Percentiles rank a stretch among this genome's conserved stretches.
Evolutionary conservation across 148 eudicot species (phyloP).

Genomic region (Rhododendron simsii): DNA sequence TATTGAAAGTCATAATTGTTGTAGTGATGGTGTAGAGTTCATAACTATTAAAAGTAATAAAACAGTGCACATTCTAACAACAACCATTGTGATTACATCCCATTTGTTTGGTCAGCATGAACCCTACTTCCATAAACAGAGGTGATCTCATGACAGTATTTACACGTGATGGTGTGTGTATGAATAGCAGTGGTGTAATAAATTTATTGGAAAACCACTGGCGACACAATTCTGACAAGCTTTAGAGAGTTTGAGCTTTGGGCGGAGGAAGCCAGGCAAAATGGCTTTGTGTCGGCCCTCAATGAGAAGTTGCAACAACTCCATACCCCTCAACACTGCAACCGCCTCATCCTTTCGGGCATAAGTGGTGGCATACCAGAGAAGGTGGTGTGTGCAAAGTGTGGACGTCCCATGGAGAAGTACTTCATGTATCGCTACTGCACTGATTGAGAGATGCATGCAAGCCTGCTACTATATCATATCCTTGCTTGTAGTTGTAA

Average conservation of each 20-base stretch:
- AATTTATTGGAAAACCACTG: background rate
- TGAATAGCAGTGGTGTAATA: too few species aligned
- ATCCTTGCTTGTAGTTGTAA: background rate
- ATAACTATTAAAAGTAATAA: too few species aligned
- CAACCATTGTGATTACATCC: too few species aligned
- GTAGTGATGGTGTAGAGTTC: too few species aligned
- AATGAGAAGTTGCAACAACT: conserved; percentile 33
- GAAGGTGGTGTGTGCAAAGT: conserved; percentile 67
- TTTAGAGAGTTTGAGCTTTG: conserved; percentile 39
- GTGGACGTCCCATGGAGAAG: conserved; percentile 79
- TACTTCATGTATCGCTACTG: conserved; percentile 91
- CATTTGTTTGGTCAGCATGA: too few species aligned
- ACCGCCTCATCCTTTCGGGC: conserved; percentile 73
- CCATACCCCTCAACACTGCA: conserved; percentile 80
- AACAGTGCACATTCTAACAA: too few species aligned
- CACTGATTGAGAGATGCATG: conserved; percentile 39
- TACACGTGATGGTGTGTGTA: too few species aligned
- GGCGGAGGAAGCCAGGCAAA: conserved; percentile 40
- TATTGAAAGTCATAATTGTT: too few species aligned
- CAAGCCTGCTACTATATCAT: background rate
- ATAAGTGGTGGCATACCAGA: conserved; percentile 45
- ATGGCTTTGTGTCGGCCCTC: conserved; percentile 58
- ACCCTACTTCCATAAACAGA: too few species aligned
- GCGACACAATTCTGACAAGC: conserved; percentile 30
- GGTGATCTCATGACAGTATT: too few species aligned